Evolutionary conservation across 805 yeast genomes (phyloP).

Genomic region (Yarrowia sp.): DNA sequence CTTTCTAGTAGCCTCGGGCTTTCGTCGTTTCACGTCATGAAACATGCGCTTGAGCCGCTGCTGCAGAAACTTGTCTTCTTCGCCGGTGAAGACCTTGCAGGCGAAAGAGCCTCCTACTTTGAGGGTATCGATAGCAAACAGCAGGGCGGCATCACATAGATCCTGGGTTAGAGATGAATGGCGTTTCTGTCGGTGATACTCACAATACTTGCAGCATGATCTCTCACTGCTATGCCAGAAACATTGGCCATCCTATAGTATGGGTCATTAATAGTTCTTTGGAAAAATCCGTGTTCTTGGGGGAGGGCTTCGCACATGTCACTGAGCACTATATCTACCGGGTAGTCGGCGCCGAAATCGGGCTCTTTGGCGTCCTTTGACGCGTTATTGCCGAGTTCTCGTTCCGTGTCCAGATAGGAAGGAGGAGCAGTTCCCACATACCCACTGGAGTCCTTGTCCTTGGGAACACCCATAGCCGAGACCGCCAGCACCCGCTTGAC

Average conservation of each 20-base stretch:
- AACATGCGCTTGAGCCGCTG: conserved; percentile 58
- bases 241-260: conserved; percentile 92
- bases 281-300: conserved; percentile 52
- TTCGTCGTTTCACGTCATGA: conserved; percentile 60
- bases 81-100: conserved; percentile 83
- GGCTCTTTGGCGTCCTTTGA: background rate
- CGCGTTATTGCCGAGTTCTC: conserved; percentile 19
- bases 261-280: conserved; percentile 71
- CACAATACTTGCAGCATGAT: conserved; percentile 77
- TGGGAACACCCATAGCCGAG: conserved; percentile 34
- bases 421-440: conserved; percentile 23
- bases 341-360: conserved; percentile 35
- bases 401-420: conserved; percentile 36
- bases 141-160: conserved; percentile 85
- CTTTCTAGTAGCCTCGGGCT: conserved; percentile 76
- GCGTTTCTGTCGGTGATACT: conserved; percentile 33
- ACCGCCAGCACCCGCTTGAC: conserved; percentile 35
- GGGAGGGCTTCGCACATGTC: conserved; percentile 73
- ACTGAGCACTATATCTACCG: conserved; percentile 68
- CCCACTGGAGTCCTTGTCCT: conserved; percentile 29
- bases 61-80: conserved; percentile 68
- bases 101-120: conserved; percentile 69
- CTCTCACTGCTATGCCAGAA: conserved; percentile 74
- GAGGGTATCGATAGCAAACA: conserved; percentile 69
- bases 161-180: conserved; percentile 45